Evolutionary conservation across 345 rosid genomes (phyloP).

Genomic region (Raphanus raphanistrum): DNA sequence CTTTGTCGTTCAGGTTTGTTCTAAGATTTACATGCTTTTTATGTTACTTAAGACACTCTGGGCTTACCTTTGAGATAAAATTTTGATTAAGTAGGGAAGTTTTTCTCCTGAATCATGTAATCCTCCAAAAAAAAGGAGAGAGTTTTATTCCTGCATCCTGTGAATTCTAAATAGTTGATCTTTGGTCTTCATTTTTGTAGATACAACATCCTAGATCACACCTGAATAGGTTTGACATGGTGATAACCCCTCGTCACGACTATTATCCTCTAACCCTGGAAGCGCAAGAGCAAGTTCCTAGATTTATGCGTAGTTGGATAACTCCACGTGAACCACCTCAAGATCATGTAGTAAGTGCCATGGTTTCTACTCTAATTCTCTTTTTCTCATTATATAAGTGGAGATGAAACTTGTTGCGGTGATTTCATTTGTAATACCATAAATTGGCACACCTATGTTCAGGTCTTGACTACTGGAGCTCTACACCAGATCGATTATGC

Average conservation of each 20-base stretch:
- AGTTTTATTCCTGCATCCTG: not conserved
- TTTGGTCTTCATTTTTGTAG: conserved; percentile 41
- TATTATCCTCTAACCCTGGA: conserved; percentile 83
- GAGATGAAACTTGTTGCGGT: conserved; percentile 1
- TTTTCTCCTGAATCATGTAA: not conserved
- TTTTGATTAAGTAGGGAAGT: not conserved
- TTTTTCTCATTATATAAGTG: too few relatives aligned
- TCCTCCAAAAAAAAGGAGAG: not conserved
- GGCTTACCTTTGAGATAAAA: not conserved
- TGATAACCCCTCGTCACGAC: conserved; percentile 90
- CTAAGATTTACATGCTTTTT: conserved; percentile 2
- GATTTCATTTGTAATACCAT: conserved; percentile 10
- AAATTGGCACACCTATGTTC: conserved; percentile 26
- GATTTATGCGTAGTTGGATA: conserved; percentile 71
- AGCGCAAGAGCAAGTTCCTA: conserved; percentile 78
- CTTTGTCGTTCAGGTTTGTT: conserved; percentile 84
- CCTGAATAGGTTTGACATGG: conserved; percentile 87
- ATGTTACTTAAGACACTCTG: conserved; percentile 5
- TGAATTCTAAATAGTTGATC: not conserved
- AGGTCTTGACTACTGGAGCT: conserved; percentile 90
- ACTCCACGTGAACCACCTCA: conserved; percentile 80
- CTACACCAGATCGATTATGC: conserved; percentile 89
- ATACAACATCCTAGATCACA: conserved; percentile 89
- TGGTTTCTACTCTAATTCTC: not conserved
- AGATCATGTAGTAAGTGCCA: conserved; percentile 63